A percentile compares a stretch with the other conserved stretches of the same genome.
These are phyloP conservation scores for Crucihimalaya himalaica DNA, from an alignment of 345 rosid species.

Conservation along the genomic window DNA sequence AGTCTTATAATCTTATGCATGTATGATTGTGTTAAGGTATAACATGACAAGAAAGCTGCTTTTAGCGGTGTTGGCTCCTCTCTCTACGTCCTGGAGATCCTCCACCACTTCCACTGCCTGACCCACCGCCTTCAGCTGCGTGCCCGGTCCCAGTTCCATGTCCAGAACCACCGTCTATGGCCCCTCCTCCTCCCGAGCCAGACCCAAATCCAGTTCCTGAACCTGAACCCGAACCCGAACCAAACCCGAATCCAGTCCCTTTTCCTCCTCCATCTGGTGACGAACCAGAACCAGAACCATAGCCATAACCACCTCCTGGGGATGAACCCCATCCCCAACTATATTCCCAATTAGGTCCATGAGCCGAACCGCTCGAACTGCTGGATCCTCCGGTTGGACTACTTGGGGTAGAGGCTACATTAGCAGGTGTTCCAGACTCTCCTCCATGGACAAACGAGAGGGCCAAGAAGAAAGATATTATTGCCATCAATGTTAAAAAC, in stretches of 20 bases:
- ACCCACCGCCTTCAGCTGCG: conserved; percentile 44
- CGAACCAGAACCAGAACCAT: conserved; percentile 78
- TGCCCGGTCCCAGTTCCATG: conserved; percentile 55
- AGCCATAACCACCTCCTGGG: conserved; percentile 84
- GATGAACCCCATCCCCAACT: conserved; percentile 87
- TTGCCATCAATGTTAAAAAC: conserved; percentile 13
- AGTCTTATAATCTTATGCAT: conserved; percentile 14
- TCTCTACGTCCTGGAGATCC: conserved; percentile 36
- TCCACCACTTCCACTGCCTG: conserved; percentile 40
- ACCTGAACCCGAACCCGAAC: conserved; percentile 71
- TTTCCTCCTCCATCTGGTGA: conserved; percentile 73
- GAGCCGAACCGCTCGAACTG: conserved; percentile 52
- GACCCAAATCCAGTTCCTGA: conserved; percentile 72
- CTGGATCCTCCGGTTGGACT: conserved; percentile 18
- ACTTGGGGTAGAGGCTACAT: conserved; percentile 21
- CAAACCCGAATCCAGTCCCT: conserved; percentile 71
- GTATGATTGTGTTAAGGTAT: conserved; percentile 29
- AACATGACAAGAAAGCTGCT: conserved; percentile 4
- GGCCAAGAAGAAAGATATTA: conserved; percentile 21
- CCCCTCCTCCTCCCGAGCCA: conserved; percentile 68
- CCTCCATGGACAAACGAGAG: conserved; percentile 35
- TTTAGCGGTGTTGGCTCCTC: conserved; percentile 36
- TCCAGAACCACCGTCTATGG: conserved; percentile 67
- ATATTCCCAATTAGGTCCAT: conserved; percentile 79
- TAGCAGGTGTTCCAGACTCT: conserved; percentile 13